These are phyloP conservation scores for Aspergillus viridinutans DNA, from an alignment of 2,329 filamentous ascomycete genomes.

Conservation along the genomic window DNA sequence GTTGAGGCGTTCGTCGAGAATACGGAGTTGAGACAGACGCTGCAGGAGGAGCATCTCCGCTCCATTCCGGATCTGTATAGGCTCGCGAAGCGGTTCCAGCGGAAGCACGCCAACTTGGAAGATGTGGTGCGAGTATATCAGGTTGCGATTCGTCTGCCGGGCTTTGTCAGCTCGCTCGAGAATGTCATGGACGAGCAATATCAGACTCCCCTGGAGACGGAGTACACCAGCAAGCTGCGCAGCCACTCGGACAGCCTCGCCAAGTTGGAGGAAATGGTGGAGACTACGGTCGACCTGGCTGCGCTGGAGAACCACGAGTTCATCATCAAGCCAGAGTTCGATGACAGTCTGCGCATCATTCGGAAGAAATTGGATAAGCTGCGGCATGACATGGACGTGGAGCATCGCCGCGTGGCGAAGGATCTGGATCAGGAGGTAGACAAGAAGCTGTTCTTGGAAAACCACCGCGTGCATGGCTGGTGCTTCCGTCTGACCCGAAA, in stretches of 20 bases:
- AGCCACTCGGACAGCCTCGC: constrained; percentile 72
- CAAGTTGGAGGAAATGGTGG: constrained; percentile 95
- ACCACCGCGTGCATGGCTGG: constrained; percentile 92
- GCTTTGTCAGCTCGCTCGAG: constrained; percentile 83
- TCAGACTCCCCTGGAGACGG: constrained; percentile 75
- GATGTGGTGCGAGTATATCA: constrained; percentile 96
- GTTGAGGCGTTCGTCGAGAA: constrained; percentile 93
- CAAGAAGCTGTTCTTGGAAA: constrained; percentile 97
- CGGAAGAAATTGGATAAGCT: constrained; percentile 85
- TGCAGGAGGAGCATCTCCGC: constrained; percentile 93
- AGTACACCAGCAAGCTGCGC: constrained; percentile 80
- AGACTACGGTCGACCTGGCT: constrained; percentile 93
- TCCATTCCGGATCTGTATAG: constrained; percentile 93
- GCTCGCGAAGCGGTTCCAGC: constrained; percentile 90
- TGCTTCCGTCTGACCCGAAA: constrained; percentile 89
- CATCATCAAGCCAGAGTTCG: constrained; percentile 98
- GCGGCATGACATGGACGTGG: constrained; percentile 73
- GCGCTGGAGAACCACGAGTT: constrained; percentile 96
- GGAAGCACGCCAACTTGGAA: constrained; percentile 83
- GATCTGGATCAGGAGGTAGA: constrained; percentile 90
- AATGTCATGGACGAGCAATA: constrained; percentile 95
- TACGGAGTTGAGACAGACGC: constrained; percentile 86
- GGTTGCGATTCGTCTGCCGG: constrained; percentile 84
- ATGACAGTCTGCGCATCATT: constrained; percentile 82
- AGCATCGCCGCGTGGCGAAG: constrained; percentile 70